phyloP scores from a whole-genome alignment of 176 grass and related monocot genomes.

The Ensete ventricosum region DNA sequence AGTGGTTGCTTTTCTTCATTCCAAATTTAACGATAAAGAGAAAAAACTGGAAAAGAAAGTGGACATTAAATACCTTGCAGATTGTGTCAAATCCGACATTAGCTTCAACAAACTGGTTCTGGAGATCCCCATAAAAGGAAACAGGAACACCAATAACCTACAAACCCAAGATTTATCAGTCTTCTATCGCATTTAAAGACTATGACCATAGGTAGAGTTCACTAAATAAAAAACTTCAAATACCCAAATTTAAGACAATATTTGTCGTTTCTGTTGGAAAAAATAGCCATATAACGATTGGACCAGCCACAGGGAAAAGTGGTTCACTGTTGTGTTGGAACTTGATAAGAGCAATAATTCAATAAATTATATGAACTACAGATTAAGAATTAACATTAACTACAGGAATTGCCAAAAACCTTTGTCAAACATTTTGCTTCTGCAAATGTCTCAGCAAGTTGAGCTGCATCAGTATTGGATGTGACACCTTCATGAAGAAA shows the following conservation, averaged over 20 bases:
- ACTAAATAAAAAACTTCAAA: too few relatives aligned
- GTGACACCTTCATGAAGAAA: slow-evolving; percentile 43
- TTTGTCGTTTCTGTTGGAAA: too few relatives aligned
- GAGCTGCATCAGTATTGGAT: slow-evolving; percentile 84
- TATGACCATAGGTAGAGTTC: background rate
- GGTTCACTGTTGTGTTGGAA: too few relatives aligned
- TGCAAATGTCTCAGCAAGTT: slow-evolving; percentile 79
- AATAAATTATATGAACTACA: too few relatives aligned
- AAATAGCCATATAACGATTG: too few relatives aligned
- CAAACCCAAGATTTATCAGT: background rate
- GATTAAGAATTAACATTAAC: background rate
- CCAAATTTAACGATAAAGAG: background rate
- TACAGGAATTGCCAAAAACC: slow-evolving; percentile 22
- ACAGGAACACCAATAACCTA: slow-evolving; percentile 55
- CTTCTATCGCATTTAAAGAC: background rate
- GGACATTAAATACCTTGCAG: slow-evolving; percentile 38
- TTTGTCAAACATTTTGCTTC: slow-evolving; percentile 69
- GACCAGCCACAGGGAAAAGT: too few relatives aligned
- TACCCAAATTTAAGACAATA: too few relatives aligned
- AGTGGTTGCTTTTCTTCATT: too few relatives aligned
- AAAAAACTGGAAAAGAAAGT: background rate
- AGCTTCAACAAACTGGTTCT: slow-evolving; percentile 63
- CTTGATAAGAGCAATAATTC: too few relatives aligned
- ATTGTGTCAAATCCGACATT: slow-evolving; percentile 61
- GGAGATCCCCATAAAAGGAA: slow-evolving; percentile 55